These are phyloP conservation scores for Aspergillus olivimuriae DNA, from an alignment of 495 filamentous ascomycete genomes.

Conservation along the genomic window DNA sequence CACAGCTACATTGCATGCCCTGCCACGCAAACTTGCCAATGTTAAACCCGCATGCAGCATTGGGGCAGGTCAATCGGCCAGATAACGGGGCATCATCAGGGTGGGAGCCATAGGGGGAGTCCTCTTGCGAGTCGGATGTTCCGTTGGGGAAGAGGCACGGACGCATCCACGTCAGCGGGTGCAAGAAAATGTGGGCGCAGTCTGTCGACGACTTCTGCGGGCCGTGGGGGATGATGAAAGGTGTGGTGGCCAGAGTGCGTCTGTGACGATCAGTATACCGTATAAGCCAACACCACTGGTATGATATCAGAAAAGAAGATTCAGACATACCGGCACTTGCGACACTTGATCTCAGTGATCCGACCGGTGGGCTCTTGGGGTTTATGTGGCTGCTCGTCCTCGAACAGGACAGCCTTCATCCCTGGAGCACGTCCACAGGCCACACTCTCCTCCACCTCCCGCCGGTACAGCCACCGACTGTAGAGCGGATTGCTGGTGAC, in stretches of 20 bases:
- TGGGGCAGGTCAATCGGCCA: conserved; percentile 78
- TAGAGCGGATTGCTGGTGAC: conserved; percentile 67
- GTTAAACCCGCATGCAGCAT: conserved; percentile 63
- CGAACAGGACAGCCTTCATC: conserved; percentile 68
- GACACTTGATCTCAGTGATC: conserved; percentile 50
- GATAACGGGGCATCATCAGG: conserved; percentile 60
- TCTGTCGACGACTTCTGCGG: conserved; percentile 19
- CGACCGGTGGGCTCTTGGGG: conserved; percentile 15
- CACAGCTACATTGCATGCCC: conserved; percentile 87
- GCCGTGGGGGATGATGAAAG: conserved; percentile 54
- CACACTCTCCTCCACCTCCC: conserved; percentile 67
- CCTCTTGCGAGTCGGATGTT: conserved; percentile 3
- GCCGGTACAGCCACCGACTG: conserved; percentile 81
- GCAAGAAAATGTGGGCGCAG: conserved; percentile 83
- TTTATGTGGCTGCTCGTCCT: conserved; percentile 58
- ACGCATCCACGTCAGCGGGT: conserved; percentile 92
- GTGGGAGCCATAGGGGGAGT: conserved; percentile 13
- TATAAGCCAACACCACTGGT: no score
- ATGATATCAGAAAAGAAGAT: not conserved
- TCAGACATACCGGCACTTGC: conserved; percentile 54
- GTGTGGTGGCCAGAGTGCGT: conserved; percentile 55
- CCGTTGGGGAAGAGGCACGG: conserved; percentile 50
- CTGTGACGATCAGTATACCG: conserved; percentile 28
- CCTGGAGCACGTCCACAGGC: conserved; percentile 67
- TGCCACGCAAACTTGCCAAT: conserved; percentile 95